Evolutionary conservation across 768 basidiomycete species (phyloP).

Genomic region (Tephrocybe sp.): DNA sequence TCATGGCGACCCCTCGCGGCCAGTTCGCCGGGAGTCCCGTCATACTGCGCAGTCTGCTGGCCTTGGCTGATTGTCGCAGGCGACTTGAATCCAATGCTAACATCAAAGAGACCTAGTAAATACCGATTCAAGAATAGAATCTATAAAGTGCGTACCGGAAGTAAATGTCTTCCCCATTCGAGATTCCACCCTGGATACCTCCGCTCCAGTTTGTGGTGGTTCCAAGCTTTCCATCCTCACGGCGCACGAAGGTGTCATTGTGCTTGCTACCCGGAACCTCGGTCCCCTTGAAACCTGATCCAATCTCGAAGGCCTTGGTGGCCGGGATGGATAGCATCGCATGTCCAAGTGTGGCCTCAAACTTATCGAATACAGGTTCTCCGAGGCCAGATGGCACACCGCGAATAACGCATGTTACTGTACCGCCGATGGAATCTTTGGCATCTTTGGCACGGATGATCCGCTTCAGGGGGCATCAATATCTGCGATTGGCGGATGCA

Average conservation of each 20-base stretch:
- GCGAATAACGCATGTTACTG: constrained; percentile 94
- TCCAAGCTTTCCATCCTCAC: constrained; percentile 66
- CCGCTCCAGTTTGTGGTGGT: constrained; percentile 96
- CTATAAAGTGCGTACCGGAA: constrained; percentile 63
- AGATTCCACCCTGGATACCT: constrained; percentile 96
- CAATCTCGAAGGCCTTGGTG: constrained; percentile 97
- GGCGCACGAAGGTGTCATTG: constrained; percentile 82
- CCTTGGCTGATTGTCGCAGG: constrained; percentile 96
- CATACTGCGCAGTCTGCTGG: constrained; percentile 89
- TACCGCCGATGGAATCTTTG: constrained; percentile 96
- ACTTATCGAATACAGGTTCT: constrained; percentile 98
- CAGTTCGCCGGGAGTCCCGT: constrained; percentile 84
- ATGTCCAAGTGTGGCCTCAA: constrained; percentile 92
- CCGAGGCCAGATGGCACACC: constrained; percentile 89
- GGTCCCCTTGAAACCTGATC: constrained; percentile 93
- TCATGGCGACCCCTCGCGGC: constrained; percentile 95
- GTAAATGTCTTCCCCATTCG: constrained; percentile 96
- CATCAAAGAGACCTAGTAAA: not conserved
- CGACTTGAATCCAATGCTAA: constrained; percentile 93
- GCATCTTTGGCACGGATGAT: constrained; percentile 91
- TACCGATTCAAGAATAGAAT: constrained; percentile 3
- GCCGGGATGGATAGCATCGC: constrained; percentile 99
- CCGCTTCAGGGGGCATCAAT: constrained; percentile 46
- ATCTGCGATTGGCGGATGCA: constrained; percentile 3
- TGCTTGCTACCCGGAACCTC: constrained; percentile 91